Base-by-base conservation (phyloP, 176 grass and related monocot genomes). In the Eleusine indica region DNA sequence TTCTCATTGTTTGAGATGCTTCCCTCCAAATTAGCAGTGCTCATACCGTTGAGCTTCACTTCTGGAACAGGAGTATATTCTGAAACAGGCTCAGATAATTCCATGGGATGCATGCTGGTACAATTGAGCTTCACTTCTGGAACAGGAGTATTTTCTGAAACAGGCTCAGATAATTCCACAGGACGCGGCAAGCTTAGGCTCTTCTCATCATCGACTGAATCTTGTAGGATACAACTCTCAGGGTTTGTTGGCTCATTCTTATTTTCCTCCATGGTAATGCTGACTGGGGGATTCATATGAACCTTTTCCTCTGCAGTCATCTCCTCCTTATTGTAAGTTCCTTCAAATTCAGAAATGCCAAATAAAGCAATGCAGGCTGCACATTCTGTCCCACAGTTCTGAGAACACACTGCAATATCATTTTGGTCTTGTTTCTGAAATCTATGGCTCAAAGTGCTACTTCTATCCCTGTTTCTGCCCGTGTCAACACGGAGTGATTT, bases 401-500 rank as follows among this genome's bases (percentile, higher is more conserved):
- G 78, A 84, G 78, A 80, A 70, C 68, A 74, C 63, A 70, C 51
- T 71, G 9, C 9, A 84, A 80, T 90, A 37, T 87, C 80, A 84
- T 71, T 76, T 84, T 76, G 75, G 13, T 32, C 71, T 77, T 35
- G 80, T 61, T 87, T 86, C 60, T 86, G 75, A 25, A 43, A 13
- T 60, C 28, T 77, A 70, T 67, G 66, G 76, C 66, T 86, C 82
- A 78, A 49, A 74, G 73, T 13, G 25, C 75, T 82, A 38, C 14
- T 81, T 70, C 57, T 88, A 62, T 92, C 89, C 66, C 66, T 93
- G 70, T 44, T 92, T 53, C 75, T 87, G 71, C 88, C 86, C 35
- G 91, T 99, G 73, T 92, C 87, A 77, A 96, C 68, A 43, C 49
- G 58, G 73, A 99, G 97, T 58, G 82, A 88, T 74, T 92, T 92